Base-by-base conservation (phyloP, 305 asterid genomes). In the Plantago coronopus region DNA sequence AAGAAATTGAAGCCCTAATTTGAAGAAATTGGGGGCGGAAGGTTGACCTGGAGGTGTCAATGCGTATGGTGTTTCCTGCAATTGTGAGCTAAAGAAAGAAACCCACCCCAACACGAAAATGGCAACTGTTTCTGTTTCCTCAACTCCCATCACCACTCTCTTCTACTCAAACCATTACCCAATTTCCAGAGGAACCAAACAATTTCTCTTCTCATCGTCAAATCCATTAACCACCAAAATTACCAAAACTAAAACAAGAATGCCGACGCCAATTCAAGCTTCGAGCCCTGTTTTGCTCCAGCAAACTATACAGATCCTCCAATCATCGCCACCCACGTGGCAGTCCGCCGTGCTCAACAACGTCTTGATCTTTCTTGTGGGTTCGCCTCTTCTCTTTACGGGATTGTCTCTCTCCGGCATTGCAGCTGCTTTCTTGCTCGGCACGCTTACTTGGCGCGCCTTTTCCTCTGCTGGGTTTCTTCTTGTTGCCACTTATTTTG, bases 381-480 rank as follows among this genome's bases (percentile, higher is more conserved):
- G 97, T 47, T 79, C 88, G 53, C 98, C 98, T 0, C 19, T 93
- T 72, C 78, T 93, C 31, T 78, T 80, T 3, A 54, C 96, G 45
- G 97, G 98, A 5, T 63, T 89, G 60, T 88, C 97, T 23, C 55
- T 76, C 17, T 64, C 94, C 27, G 98, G 97, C 67, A 71, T 87
- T 53, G 79, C 49, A 2, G 76, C 98, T 38, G 96, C 98, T 51
- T 93, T 89, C 85, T 79, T 85, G 79, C 95, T 93, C n/a, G 98
- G 95, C 1, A 74, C 83, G 44, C 95, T 89, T 44, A 83, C 98
- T 57, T 93, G 97, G 97, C 86, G 97, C 44, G 93, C 96, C 48
- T 89, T 93, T 76, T 82, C 79, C 20, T 72, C 77, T 19, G 60
- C 85, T 45, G 97, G 96, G 10, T 91, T 86, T 76, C 80, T 91